Evolutionary conservation across 306 rosid genomes (phyloP).

Genomic region (Cicer yamashitae): DNA sequence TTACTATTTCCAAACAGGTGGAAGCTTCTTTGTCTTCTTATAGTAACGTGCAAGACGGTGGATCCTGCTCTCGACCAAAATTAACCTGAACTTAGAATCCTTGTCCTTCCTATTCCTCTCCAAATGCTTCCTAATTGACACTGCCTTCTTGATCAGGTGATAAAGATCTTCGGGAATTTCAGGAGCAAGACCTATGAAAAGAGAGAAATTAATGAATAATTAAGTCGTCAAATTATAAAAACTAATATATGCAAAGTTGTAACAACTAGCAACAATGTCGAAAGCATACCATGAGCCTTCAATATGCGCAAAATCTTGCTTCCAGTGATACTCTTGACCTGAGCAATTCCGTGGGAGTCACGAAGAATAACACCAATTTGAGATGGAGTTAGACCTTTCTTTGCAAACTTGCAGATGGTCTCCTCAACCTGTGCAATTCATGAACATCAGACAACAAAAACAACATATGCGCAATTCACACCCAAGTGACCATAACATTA

Average conservation of each 20-base stretch:
- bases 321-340: conserved; percentile 75
- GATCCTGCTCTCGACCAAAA: conserved; percentile 86
- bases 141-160: conserved; percentile 83
- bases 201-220: background rate
- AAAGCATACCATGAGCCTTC: conserved; percentile 70
- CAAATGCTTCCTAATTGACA: conserved; percentile 79
- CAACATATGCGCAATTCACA: background rate
- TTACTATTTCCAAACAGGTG: conserved; percentile 85
- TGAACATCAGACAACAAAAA: background rate
- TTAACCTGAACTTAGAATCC: conserved; percentile 76
- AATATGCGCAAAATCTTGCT: conserved; percentile 79
- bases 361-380: conserved; percentile 91
- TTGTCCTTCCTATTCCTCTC: conserved; percentile 86
- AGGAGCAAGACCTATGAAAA: conserved; percentile 72
- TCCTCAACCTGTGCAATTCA: conserved; percentile 66
- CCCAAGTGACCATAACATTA: background rate
- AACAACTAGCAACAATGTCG: background rate
- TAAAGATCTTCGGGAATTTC: conserved; percentile 85
- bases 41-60: conserved; percentile 81
- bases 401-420: conserved; percentile 85
- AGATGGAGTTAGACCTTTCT: conserved; percentile 84
- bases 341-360: conserved; percentile 85
- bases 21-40: conserved; percentile 85
- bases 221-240: background rate
- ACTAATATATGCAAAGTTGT: no score